A percentile compares a stretch with the other conserved stretches of the same genome.
Evolutionary conservation across 768 basidiomycete species (phyloP).

Genomic region (Phanerochaete carnosa): DNA sequence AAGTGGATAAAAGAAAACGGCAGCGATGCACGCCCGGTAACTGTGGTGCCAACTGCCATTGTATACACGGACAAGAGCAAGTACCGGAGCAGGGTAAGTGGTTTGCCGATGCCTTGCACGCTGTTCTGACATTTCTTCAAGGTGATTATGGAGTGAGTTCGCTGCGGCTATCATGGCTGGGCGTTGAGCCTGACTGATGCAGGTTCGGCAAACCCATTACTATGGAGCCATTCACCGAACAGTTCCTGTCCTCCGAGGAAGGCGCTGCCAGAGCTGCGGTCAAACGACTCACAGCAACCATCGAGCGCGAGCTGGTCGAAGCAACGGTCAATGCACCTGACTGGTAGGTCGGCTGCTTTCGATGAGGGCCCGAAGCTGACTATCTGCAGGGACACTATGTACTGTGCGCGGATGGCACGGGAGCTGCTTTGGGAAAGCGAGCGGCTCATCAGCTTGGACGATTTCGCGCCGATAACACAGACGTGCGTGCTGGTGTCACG

Average conservation of each 20-base stretch:
- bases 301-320: conserved; percentile 68
- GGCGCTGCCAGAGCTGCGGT: conserved; percentile 74
- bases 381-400: conserved; percentile 78
- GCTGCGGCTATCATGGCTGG: background rate
- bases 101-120: background rate
- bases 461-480: conserved; percentile 84
- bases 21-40: conserved; percentile 41
- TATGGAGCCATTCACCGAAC: conserved; percentile 68
- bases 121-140: conserved; percentile 19
- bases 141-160: conserved; percentile 71
- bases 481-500: conserved; percentile 55
- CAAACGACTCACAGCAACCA: conserved; percentile 76
- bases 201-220: conserved; percentile 85
- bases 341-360: conserved; percentile 57
- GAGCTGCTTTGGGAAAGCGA: conserved; percentile 92
- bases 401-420: conserved; percentile 87
- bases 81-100: conserved; percentile 83
- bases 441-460: conserved; percentile 68
- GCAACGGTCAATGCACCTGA: conserved; percentile 90
- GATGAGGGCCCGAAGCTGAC: background rate
- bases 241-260: conserved; percentile 71
- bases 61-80: conserved; percentile 96
- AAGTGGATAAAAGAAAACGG: conserved; percentile 65
- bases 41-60: conserved; percentile 81
- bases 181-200: conserved; percentile 9